A percentile compares a stretch with the other conserved stretches of the same genome.
Conservation (phyloP, 1,284 basidiomycete genomes). For the Sutorius eximius region DNA sequence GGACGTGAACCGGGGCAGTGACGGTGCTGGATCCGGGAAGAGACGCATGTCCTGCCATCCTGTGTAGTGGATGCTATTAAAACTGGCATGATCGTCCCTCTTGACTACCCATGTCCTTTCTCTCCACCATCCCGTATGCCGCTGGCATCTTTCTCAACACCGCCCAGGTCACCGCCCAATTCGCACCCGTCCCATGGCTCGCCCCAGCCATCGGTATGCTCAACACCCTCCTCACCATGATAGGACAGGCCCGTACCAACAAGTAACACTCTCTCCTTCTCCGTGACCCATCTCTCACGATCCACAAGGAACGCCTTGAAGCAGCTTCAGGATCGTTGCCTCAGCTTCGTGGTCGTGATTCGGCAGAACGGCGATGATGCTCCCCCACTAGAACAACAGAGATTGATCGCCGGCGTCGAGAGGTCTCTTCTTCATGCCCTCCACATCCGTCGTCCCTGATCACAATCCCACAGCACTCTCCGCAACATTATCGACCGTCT, state of each 20-base stretch:
- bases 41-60: constrained; percentile 29
- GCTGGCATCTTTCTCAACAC: constrained; percentile 19
- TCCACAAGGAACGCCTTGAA: constrained; percentile 37
- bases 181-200: constrained; percentile 50
- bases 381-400: constrained; percentile 25
- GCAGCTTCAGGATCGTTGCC: constrained; percentile 44
- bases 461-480: constrained; percentile 37
- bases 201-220: constrained; percentile 42
- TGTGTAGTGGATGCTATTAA: constrained; percentile 5
- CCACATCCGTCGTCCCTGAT: constrained; percentile 6
- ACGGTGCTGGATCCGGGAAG: constrained; percentile 26
- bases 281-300: constrained; percentile 6
- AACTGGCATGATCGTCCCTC: background rate
- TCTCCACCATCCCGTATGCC: constrained; percentile 15
- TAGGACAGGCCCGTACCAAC: constrained; percentile 49
- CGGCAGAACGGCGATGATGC: constrained; percentile 19
- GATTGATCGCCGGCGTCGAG: constrained; percentile 22
- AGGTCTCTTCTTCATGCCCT: constrained; percentile 12
- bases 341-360: constrained; percentile 32
- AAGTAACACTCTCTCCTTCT: constrained; percentile 32
- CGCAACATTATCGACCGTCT: constrained; percentile 38
- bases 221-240: constrained; percentile 43
- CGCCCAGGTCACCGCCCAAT: constrained; percentile 45
- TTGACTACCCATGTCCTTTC: constrained; percentile 21
- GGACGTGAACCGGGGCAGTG: constrained; percentile 47